Evolutionary conservation across 116 monocot species (phyloP).

Genomic region (Posidonia oceanica): DNA sequence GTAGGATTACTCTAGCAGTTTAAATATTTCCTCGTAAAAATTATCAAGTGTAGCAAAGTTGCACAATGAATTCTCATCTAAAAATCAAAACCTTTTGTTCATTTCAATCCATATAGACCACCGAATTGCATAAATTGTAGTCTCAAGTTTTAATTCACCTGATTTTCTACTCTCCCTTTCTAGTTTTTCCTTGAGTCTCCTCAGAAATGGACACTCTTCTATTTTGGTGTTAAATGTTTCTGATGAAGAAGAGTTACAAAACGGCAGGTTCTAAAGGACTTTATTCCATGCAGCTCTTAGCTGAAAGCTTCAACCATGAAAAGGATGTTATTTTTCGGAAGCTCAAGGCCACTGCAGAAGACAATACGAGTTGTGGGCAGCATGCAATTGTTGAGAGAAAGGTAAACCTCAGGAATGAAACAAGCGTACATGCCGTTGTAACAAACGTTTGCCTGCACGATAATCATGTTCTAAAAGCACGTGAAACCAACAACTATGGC

Average conservation of each 20-base stretch:
- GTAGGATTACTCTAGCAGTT: not conserved
- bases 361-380: conserved; percentile 11
- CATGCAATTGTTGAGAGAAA: conserved; percentile 4
- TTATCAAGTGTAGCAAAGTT: too few species aligned
- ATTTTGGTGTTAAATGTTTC: too few species aligned
- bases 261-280: not conserved
- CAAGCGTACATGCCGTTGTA: conserved; percentile 9
- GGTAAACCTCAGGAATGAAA: not conserved
- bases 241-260: too few species aligned
- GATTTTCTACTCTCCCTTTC: too few species aligned
- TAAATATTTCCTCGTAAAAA: too few species aligned
- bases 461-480: not conserved
- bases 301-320: conserved; percentile 23
- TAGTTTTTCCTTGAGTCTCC: too few species aligned
- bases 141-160: too few species aligned
- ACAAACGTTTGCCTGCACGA: conserved; percentile 4
- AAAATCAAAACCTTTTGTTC: too few species aligned
- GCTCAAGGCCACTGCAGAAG: conserved; percentile 6
- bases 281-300: conserved; percentile 19
- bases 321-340: conserved; percentile 10
- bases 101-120: too few species aligned
- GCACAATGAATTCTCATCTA: too few species aligned
- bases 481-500: not conserved
- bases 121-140: too few species aligned
- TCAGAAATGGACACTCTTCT: too few species aligned